Evolutionary conservation across 257 asterid genomes (phyloP).

Genomic region (Capsicum baccatum): DNA sequence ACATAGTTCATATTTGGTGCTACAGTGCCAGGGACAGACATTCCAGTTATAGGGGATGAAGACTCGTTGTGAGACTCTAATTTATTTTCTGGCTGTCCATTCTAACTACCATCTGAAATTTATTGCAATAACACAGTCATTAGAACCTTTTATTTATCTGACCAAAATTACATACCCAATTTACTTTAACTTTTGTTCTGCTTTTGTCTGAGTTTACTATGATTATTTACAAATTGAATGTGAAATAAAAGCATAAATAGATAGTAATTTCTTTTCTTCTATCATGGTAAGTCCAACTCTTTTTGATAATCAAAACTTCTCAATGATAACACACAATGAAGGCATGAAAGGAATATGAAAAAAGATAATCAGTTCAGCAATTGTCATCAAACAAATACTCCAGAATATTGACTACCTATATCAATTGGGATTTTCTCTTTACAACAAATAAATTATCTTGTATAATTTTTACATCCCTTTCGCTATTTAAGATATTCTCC

Average conservation of each 20-base stretch:
- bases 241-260: not conserved
- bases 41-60: slow-evolving; percentile 54
- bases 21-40: too few species aligned
- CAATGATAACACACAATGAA: slow-evolving; percentile 1
- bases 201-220: slow-evolving; percentile 6
- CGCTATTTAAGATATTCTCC: not conserved
- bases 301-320: not conserved
- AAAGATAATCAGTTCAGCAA: not conserved
- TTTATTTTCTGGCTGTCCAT: slow-evolving; percentile 64
- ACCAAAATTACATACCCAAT: not conserved
- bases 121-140: not conserved
- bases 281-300: not conserved
- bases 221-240: slow-evolving; percentile 15
- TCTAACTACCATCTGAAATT: slow-evolving; percentile 66
- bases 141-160: not conserved
- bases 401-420: not conserved
- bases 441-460: slow-evolving; percentile 14
- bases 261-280: not conserved
- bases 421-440: not conserved
- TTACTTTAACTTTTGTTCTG: not conserved
- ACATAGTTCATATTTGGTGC: too few species aligned
- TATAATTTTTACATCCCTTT: slow-evolving; percentile 8
- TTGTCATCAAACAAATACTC: slow-evolving; percentile 3
- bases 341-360: not conserved
- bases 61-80: slow-evolving; percentile 50